Evolutionary conservation across 768 basidiomycete species (phyloP).

Genomic region (Phaffia tasmanica): DNA sequence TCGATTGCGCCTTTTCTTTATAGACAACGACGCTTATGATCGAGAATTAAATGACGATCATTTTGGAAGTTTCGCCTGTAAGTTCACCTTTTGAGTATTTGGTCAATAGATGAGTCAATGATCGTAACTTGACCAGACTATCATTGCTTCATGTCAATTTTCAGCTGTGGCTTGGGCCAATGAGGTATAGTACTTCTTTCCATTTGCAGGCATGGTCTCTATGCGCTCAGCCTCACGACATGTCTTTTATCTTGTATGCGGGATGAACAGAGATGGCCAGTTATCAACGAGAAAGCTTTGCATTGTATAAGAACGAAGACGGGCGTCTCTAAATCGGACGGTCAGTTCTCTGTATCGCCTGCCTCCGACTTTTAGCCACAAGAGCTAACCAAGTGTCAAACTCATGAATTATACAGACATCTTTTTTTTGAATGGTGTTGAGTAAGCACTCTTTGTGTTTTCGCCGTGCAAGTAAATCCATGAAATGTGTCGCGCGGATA

Average conservation of each 20-base stretch:
- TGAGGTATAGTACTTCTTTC: background rate
- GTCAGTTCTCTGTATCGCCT: too few relatives aligned
- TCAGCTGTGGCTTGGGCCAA: background rate
- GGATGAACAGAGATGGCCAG: too few relatives aligned
- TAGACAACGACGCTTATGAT: slow-evolving; percentile 17
- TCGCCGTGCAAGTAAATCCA: background rate
- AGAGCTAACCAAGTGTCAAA: too few relatives aligned
- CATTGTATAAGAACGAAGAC: too few relatives aligned
- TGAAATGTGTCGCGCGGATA: background rate
- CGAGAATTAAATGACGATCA: background rate
- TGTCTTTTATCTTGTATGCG: background rate
- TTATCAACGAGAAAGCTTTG: too few relatives aligned
- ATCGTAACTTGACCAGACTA: too few relatives aligned
- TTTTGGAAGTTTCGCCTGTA: background rate
- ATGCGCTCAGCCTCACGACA: background rate
- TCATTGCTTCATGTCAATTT: background rate
- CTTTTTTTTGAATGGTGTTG: background rate
- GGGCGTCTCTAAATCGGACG: too few relatives aligned
- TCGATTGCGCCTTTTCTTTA: background rate
- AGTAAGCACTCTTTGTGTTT: background rate
- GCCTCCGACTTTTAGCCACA: too few relatives aligned
- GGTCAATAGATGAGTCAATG: background rate
- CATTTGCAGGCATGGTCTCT: background rate
- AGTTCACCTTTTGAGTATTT: background rate
- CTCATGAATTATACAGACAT: background rate